Evolutionary conservation across 176 grass and related monocot genomes (phyloP).

Genomic region (Lolium perenne): DNA sequence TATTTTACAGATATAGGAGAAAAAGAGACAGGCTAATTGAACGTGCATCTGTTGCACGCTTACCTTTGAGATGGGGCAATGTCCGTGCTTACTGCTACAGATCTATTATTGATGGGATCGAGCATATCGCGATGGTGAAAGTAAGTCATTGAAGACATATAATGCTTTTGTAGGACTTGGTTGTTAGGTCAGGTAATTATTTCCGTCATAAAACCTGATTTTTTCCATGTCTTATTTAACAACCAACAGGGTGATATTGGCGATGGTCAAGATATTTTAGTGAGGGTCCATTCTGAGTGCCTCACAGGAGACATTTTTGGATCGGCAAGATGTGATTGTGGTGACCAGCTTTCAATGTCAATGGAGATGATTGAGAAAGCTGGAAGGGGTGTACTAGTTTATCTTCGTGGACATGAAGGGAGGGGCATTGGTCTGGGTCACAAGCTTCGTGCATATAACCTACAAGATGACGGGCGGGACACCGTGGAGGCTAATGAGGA

Average conservation of each 20-base stretch:
- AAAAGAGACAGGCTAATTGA: slow-evolving; percentile 91
- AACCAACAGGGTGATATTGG: slow-evolving; percentile 72
- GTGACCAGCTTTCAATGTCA: slow-evolving; percentile 73
- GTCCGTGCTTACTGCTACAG: slow-evolving; percentile 89
- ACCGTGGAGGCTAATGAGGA: slow-evolving; percentile 89
- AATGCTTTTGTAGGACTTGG: slow-evolving; percentile 12
- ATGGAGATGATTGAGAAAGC: slow-evolving; percentile 87
- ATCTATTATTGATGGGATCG: slow-evolving; percentile 95
- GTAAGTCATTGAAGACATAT: slow-evolving; percentile 51
- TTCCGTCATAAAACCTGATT: slow-evolving; percentile 24
- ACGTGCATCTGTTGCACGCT: slow-evolving; percentile 70
- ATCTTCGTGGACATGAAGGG: slow-evolving; percentile 86
- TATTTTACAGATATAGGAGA: slow-evolving; percentile 88
- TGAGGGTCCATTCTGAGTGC: slow-evolving; percentile 80
- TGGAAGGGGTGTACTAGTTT: slow-evolving; percentile 73
- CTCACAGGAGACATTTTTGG: slow-evolving; percentile 87
- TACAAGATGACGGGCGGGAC: slow-evolving; percentile 72
- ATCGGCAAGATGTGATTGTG: slow-evolving; percentile 78
- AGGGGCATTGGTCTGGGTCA: slow-evolving; percentile 79
- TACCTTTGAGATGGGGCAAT: slow-evolving; percentile 89
- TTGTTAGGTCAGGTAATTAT: background rate
- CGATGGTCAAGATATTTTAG: slow-evolving; percentile 79
- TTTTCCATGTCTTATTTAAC: slow-evolving; percentile 7
- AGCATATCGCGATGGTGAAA: slow-evolving; percentile 96
- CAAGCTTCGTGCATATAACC: slow-evolving; percentile 80